phyloP scores from a whole-genome alignment of 108 stramenopile genomes.

The Skeletonema menzelii region DNA sequence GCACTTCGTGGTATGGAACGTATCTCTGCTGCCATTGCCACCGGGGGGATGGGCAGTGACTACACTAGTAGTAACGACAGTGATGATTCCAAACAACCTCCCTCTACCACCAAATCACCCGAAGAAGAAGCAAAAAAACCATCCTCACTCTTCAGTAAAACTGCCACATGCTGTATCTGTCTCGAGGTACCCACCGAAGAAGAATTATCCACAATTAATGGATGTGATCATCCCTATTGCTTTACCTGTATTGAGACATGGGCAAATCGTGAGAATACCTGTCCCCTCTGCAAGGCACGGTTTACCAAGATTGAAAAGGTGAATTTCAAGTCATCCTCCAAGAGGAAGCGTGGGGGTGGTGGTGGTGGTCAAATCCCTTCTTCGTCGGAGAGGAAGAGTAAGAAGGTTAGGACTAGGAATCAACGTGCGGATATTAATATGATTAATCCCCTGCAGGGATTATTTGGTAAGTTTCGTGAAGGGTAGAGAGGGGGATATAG shows the following conservation, averaged over 20 bases:
- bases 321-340: conserved; percentile 19
- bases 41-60: conserved; percentile 18
- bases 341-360: conserved; percentile 7
- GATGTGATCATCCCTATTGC: conserved; percentile 84
- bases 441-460: conserved; percentile 29
- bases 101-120: not conserved
- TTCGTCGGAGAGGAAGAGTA: conserved; percentile 47
- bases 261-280: conserved; percentile 86
- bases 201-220: conserved; percentile 63
- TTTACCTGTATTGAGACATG: conserved; percentile 87
- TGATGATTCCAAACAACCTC: not conserved
- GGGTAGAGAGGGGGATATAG: not conserved
- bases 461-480: conserved; percentile 27
- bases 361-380: not conserved
- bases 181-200: conserved; percentile 60
- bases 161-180: conserved; percentile 72
- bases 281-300: conserved; percentile 85
- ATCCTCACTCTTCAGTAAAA: not conserved
- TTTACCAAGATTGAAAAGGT: conserved; percentile 81
- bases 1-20: conserved; percentile 18
- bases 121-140: not conserved
- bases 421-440: conserved; percentile 57
- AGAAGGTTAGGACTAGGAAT: conserved; percentile 66
- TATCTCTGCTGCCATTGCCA: conserved; percentile 28
- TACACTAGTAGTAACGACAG: not conserved